Percentiles rank a stretch among this genome's conserved stretches.
Evolutionary conservation across 2,329 filamentous ascomycete species (phyloP).

Genomic region (Penicillium sp.): DNA sequence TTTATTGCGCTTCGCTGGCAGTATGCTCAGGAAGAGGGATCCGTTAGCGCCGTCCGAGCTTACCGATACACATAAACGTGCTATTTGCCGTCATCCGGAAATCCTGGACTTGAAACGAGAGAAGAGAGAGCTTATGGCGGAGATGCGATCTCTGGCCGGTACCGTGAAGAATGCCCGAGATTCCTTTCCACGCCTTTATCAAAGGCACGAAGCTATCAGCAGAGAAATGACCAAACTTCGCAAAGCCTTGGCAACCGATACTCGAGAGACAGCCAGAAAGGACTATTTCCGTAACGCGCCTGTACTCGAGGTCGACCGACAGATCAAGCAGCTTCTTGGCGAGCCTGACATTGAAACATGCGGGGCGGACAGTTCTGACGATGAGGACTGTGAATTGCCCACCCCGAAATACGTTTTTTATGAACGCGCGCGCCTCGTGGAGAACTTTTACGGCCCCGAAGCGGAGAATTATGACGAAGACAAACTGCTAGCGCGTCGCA

Average conservation of each 20-base stretch:
- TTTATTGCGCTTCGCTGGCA: conserved; percentile 19
- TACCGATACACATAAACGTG: conserved; percentile 16
- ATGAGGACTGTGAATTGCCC: conserved; percentile 65
- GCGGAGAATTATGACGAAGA: conserved; percentile 23
- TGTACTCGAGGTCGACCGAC: conserved; percentile 23
- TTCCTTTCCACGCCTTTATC: conserved; percentile 20
- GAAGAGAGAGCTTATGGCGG: conserved; percentile 24
- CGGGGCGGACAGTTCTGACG: conserved; percentile 66
- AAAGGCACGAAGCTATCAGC: conserved; percentile 19
- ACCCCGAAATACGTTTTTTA: conserved; percentile 17
- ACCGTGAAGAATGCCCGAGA: conserved; percentile 19
- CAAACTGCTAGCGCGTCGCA: conserved; percentile 24
- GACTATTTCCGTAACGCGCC: conserved; percentile 23
- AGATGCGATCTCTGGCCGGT: conserved; percentile 25
- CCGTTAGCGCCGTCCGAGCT: conserved; percentile 17
- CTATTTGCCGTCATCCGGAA: conserved; percentile 19
- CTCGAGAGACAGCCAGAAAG: conserved; percentile 21
- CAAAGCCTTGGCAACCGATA: conserved; percentile 20
- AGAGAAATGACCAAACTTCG: conserved; percentile 21
- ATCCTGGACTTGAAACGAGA: conserved; percentile 23
- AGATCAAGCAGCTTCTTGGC: conserved; percentile 27
- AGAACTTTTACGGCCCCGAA: conserved; percentile 27
- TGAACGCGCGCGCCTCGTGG: conserved; percentile 21
- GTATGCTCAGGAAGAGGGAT: conserved; percentile 28
- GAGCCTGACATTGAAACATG: conserved; percentile 56